These are phyloP conservation scores for Pyricularia grisea DNA, from an alignment of 2,329 filamentous ascomycete genomes.

Conservation along the genomic window DNA sequence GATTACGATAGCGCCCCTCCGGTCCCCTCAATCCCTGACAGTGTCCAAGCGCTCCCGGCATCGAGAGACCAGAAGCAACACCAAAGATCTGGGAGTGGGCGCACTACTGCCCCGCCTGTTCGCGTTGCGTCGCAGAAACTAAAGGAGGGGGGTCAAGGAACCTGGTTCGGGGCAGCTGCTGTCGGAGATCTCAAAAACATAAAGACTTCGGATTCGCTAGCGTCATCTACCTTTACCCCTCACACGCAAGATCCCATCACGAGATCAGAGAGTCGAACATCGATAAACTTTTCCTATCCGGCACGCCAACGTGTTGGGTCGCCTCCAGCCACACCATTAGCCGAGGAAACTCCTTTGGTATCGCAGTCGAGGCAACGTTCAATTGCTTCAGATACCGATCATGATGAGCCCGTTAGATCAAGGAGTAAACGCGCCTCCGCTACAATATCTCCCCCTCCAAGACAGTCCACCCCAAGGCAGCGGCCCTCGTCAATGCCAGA, in stretches of 20 bases:
- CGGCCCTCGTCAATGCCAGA: constrained; percentile 17
- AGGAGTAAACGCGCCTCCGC: constrained; percentile 7
- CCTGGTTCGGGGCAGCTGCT: constrained; percentile 39
- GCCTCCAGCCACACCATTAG: constrained; percentile 18
- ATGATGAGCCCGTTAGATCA: constrained; percentile 4
- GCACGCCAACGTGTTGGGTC: constrained; percentile 31
- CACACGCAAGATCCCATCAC: constrained; percentile 21
- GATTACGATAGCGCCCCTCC: not conserved
- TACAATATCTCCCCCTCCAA: constrained; percentile 15
- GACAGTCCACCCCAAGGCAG: constrained; percentile 13
- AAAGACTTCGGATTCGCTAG: constrained; percentile 33
- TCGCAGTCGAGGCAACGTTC: constrained; percentile 4
- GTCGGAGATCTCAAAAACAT: constrained; percentile 33
- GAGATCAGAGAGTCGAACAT: constrained; percentile 37
- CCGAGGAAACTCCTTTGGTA: not conserved
- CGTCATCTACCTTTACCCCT: constrained; percentile 16
- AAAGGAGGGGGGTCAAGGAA: constrained; percentile 25
- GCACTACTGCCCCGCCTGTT: constrained; percentile 32
- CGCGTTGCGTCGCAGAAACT: constrained; percentile 44
- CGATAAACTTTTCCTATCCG: constrained; percentile 52
- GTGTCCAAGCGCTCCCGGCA: constrained; percentile 3
- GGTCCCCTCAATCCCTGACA: not conserved
- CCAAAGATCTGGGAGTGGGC: constrained; percentile 25
- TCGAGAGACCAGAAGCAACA: constrained; percentile 8
- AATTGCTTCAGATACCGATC: constrained; percentile 2